Evolutionary conservation across 805 yeast species (phyloP).

Genomic region (Lipomyces orientalis): DNA sequence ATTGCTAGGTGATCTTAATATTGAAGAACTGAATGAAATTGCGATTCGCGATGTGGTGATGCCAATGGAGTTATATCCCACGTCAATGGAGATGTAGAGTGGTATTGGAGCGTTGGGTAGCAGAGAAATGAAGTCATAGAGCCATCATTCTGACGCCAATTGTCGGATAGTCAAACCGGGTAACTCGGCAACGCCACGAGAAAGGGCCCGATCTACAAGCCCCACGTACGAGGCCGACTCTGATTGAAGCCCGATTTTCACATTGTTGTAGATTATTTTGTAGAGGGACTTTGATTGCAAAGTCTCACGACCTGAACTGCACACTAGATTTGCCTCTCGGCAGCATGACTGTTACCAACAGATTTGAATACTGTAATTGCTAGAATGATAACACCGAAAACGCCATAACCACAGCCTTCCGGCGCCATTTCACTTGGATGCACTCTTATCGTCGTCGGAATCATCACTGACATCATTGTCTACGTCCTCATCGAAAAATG

Average conservation of each 20-base stretch:
- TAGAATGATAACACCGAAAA: background rate
- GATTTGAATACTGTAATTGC: background rate
- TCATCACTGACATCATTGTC: slow-evolving; percentile 12
- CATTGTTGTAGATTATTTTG: too few relatives aligned
- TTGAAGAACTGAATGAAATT: background rate
- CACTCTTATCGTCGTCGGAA: slow-evolving; percentile 7
- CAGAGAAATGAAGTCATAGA: background rate
- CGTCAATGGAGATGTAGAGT: too few relatives aligned
- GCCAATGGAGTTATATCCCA: background rate
- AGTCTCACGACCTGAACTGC: too few relatives aligned
- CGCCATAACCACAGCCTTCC: background rate
- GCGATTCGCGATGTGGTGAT: background rate
- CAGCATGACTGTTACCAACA: too few relatives aligned
- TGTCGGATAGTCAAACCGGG: background rate
- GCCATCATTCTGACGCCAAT: background rate
- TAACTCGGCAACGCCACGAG: too few relatives aligned
- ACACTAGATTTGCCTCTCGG: too few relatives aligned
- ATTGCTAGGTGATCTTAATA: background rate
- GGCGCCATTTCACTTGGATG: background rate
- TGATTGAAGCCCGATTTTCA: too few relatives aligned
- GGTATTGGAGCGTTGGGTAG: too few relatives aligned
- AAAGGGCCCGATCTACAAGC: too few relatives aligned
- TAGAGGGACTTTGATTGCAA: too few relatives aligned
- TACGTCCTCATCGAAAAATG: slow-evolving; percentile 31
- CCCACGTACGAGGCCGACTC: too few relatives aligned